phyloP scores from a whole-genome alignment of 2,329 filamentous ascomycete species.

The Epichloe sp. region DNA sequence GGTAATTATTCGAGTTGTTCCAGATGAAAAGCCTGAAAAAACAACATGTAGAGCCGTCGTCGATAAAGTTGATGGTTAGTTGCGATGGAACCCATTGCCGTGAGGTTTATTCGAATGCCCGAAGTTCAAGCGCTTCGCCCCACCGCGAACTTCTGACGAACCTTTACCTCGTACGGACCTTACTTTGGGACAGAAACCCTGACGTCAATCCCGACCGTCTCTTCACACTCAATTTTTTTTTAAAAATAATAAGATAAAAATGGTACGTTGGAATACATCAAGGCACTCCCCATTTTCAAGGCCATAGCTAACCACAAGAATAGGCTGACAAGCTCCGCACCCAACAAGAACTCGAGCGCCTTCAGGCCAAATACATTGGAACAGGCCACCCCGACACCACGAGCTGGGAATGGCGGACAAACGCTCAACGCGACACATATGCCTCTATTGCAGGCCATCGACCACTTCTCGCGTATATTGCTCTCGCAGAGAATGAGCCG shows the following conservation, averaged over 20 bases:
- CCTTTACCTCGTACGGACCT: no score
- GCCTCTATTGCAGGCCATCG: slow-evolving; percentile 83
- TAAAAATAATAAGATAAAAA: no score
- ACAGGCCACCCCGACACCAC: slow-evolving; percentile 95
- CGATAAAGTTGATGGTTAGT: no score
- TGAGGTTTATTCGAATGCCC: not conserved
- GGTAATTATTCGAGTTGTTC: no score
- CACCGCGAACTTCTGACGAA: not conserved
- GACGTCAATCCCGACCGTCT: no score
- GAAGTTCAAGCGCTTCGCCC: slow-evolving; percentile 4
- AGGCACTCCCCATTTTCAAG: no score
- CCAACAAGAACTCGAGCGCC: slow-evolving; percentile 91
- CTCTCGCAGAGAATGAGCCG: slow-evolving; percentile 76
- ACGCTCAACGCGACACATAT: slow-evolving; percentile 88
- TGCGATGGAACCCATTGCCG: no score
- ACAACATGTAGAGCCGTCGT: no score
- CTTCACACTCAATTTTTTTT: no score
- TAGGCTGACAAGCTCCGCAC: slow-evolving; percentile 95
- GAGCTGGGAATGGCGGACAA: slow-evolving; percentile 93
- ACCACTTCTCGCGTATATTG: slow-evolving; percentile 76
- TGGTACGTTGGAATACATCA: no score
- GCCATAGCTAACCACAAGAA: not conserved
- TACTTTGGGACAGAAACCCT: no score
- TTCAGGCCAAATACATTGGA: slow-evolving; percentile 90
- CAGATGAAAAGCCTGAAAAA: no score